These are phyloP conservation scores for Eucalyptus regnans DNA, from an alignment of 345 rosid species.

Conservation along the genomic window DNA sequence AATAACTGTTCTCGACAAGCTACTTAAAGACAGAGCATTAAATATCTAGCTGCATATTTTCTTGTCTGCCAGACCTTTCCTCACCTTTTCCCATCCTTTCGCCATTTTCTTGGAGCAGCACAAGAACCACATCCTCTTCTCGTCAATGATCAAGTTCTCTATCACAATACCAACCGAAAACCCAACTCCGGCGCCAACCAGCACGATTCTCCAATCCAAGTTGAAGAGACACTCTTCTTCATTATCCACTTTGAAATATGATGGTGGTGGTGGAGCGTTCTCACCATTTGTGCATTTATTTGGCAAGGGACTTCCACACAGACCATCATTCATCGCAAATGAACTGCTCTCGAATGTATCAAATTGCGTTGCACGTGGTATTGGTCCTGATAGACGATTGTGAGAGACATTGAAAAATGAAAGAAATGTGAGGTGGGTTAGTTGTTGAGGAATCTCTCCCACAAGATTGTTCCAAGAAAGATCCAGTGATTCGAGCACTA, in stretches of 20 bases:
- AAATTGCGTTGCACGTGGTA: not conserved
- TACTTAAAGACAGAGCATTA: not conserved
- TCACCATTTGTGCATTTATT: not conserved
- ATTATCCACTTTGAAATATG: not conserved
- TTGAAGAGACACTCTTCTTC: not conserved
- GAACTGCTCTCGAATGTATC: not conserved
- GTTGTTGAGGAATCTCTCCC: not conserved
- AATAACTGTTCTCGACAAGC: not conserved
- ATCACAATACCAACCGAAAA: not conserved
- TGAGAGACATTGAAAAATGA: rapidly evolving
- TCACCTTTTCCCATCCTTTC: not conserved
- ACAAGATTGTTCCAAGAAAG: not conserved
- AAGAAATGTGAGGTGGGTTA: not conserved
- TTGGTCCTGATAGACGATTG: not conserved
- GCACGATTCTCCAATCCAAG: not conserved
- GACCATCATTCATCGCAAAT: not conserved
- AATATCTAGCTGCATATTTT: not conserved
- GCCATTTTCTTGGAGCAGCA: not conserved
- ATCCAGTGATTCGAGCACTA: not conserved
- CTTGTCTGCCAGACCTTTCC: not conserved
- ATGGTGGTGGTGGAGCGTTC: not conserved
- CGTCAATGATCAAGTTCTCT: not conserved
- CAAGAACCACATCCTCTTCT: not conserved
- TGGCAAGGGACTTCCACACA: not conserved
- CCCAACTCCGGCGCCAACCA: rapidly evolving